Base-by-base conservation (phyloP, 2,329 filamentous ascomycete species). In the Verticillium longisporum region DNA sequence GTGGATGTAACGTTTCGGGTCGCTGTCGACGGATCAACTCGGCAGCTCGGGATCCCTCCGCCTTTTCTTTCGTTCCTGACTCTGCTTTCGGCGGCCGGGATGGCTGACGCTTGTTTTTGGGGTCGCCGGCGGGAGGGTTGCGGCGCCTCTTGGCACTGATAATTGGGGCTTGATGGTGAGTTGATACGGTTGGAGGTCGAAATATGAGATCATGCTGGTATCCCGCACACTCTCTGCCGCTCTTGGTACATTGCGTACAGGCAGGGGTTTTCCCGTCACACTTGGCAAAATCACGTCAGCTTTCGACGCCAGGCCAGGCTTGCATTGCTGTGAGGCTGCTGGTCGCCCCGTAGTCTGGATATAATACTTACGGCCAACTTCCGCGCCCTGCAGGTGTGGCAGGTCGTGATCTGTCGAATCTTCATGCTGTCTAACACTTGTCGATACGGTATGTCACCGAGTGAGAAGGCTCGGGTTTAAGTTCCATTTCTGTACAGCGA, bases 141-240 rank as follows among this genome's bases (percentile, higher is more conserved):
- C 55, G 55, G 5, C 55, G 31, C 4, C 55, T 32, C 34, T 56
- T 56, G 32, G 32, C 7, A 9, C 6, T 56, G 33, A 6, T n/a
- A 11, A 36, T 37, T 15, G 33, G n/a, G 18, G 32, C 32, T 11
- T 56, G 33, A 6, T 36, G 55, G 31, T 36, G 55, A 32, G 34
- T 32, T 37, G 31, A 10, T n/a, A 36, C 11, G 11, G 55, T 55
- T 21, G 45, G 55, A 15, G 60, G 38, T 13, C n/a, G 60, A 14
- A 70, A 70, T n/a, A 70, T 67, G 5, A 70, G 55, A 50, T 67
- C 65, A 55, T 68, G 63, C 14, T 66, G 62, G 54, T 70, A 70
- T 10, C 69, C 69, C 2, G 65, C 65, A 21, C 69, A 70, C 3
- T 62, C 41, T 5, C 63, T 64, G 13, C 62, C 57, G 7, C 63